Conservation (phyloP, 108 stramenopile genomes). For the Pseudonitzschia delicatissima region DNA sequence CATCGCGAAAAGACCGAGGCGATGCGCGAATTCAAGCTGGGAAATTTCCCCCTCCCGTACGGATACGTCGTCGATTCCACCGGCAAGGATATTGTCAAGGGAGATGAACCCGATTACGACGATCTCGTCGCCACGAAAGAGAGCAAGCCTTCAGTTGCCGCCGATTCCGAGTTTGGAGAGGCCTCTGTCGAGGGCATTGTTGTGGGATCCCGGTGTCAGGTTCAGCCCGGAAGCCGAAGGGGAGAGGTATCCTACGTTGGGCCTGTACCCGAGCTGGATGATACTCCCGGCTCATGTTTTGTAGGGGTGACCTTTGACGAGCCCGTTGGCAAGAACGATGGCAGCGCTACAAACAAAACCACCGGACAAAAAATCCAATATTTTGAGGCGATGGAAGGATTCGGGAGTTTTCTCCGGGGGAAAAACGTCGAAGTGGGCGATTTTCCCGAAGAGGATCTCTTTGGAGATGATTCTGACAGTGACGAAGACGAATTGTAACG, state of each 20-base stretch:
- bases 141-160: background rate
- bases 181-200: constrained; percentile 39
- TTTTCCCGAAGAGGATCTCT: constrained; percentile 79
- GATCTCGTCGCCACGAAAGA: background rate
- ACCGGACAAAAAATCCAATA: constrained; percentile 40
- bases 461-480: constrained; percentile 56
- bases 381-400: constrained; percentile 62
- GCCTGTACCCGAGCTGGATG: constrained; percentile 65
- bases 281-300: constrained; percentile 53
- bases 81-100: constrained; percentile 42
- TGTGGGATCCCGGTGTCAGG: constrained; percentile 88
- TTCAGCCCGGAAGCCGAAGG: constrained; percentile 85
- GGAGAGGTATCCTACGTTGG: constrained; percentile 86
- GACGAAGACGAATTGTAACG: constrained; percentile 19
- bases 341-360: constrained; percentile 48
- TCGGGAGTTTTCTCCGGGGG: constrained; percentile 76
- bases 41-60: constrained; percentile 44
- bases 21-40: constrained; percentile 49
- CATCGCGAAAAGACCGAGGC: constrained; percentile 76
- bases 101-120: constrained; percentile 28
- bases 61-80: constrained; percentile 62
- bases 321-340: constrained; percentile 89
- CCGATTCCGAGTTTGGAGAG: constrained; percentile 12
- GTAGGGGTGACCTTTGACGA: constrained; percentile 96
- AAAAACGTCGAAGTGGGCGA: constrained; percentile 80